These are phyloP conservation scores for Podospora pseudocomata DNA, from an alignment of 495 filamentous ascomycete genomes.

Conservation along the genomic window DNA sequence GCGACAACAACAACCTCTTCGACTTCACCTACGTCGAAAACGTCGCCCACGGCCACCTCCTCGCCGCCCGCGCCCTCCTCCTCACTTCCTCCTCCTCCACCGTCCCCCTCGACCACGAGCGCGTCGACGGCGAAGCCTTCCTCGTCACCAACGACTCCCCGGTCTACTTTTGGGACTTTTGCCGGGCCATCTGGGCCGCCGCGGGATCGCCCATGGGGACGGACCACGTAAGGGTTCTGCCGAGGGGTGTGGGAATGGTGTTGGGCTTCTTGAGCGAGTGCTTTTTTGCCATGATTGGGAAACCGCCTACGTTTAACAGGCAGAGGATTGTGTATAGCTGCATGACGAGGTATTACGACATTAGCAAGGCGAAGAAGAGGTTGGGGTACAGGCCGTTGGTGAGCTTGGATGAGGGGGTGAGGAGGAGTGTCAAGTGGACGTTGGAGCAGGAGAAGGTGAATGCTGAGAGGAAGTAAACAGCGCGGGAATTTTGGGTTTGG, in stretches of 20 bases:
- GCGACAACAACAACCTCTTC: conserved; percentile 82
- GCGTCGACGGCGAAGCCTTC: conserved; percentile 91
- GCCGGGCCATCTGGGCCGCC: conserved; percentile 72
- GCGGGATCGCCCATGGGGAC: conserved; percentile 61
- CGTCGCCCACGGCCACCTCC: conserved; percentile 69
- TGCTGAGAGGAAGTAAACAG: conserved; percentile 16
- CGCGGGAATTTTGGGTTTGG: not conserved
- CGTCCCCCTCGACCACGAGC: conserved; percentile 66
- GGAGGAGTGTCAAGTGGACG: conserved; percentile 63
- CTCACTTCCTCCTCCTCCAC: conserved; percentile 51
- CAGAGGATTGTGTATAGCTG: conserved; percentile 70
- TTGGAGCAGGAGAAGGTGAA: conserved; percentile 50
- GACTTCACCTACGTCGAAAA: conserved; percentile 82
- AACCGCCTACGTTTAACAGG: conserved; percentile 70
- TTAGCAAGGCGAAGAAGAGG: conserved; percentile 75
- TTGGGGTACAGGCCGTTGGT: conserved; percentile 74
- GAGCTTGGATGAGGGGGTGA: conserved; percentile 69
- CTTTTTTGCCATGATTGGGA: conserved; percentile 62
- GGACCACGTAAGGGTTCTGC: conserved; percentile 66
- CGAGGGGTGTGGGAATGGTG: conserved; percentile 56
- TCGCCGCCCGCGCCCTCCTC: conserved; percentile 71
- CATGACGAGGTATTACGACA: conserved; percentile 83
- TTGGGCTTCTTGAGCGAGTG: conserved; percentile 69
- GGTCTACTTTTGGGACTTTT: conserved; percentile 95
- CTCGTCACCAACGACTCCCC: conserved; percentile 91